Base-by-base conservation (phyloP, 2,329 filamentous ascomycete genomes). In the Fusarium sp. region DNA sequence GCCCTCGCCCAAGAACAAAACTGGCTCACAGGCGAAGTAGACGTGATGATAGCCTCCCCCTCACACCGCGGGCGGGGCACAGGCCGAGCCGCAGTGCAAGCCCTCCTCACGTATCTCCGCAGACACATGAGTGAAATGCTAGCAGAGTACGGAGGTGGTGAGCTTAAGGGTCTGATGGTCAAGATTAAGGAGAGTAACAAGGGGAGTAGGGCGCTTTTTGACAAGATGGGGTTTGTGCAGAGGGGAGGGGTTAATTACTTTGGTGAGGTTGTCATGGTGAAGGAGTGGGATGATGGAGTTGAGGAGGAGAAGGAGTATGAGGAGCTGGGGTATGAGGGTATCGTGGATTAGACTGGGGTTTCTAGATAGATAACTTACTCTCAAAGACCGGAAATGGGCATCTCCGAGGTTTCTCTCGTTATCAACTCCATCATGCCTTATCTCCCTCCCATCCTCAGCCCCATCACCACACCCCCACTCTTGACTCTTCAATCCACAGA, bases 31-130 rank as follows among this genome's bases (percentile, higher is more conserved):
- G 95, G 93, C 27, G 95, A 97, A 79, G 83, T 98, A 8, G 94
- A 97, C 82, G 89, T 98, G 72, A 97, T 98, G 95, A 91, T 98
- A 70, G 94, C 94, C 0, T 84, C 85, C 2, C 83, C 83, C 6
- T 78, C 81, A 0, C 83, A 90, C 34, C 90, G 92, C 27, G 85
- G 92, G 0, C 84, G 85, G 9, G 94, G 94, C 0, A 84, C 91
- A 8, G 95, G 94, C 0, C 85, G 87, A 6, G 88, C 89, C 0
- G 89, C 93, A 0, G 85, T 98, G 1, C 79, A 90, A 4, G 84
- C 90, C 0, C 93, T 98, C 65, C 78, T 98, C 59, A 82, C 85
- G 54, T 98, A 95, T 78, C 85, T 98, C 7, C 74, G 85, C 6
- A 79, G 79, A 1, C 85, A 93, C 62, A 80, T 89, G 27, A 75